Percentiles rank a stretch among this genome's conserved stretches.
These are phyloP conservation scores for Cantharellus cinnabarinus DNA, from an alignment of 768 basidiomycete genomes.

Conservation along the genomic window DNA sequence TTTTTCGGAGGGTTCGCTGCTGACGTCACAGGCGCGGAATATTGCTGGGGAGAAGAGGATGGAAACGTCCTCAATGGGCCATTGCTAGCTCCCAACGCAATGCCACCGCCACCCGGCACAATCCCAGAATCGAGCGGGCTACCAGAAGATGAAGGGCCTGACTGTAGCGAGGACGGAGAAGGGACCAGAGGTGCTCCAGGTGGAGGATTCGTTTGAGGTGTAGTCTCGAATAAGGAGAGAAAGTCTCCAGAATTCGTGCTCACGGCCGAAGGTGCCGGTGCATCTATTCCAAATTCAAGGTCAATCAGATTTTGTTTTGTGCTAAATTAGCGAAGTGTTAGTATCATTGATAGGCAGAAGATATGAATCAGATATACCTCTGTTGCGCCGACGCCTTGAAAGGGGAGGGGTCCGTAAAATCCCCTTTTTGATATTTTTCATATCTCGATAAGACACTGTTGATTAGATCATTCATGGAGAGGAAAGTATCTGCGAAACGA, in stretches of 20 bases:
- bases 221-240: too few species aligned
- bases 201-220: too few species aligned
- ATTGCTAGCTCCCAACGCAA: slow-evolving; percentile 4
- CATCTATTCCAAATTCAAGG: slow-evolving; percentile 8
- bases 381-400: slow-evolving; percentile 13
- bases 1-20: slow-evolving; percentile 2
- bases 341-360: too few species aligned
- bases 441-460: slow-evolving; percentile 81
- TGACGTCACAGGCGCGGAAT: slow-evolving; percentile 6
- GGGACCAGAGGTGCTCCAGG: not conserved
- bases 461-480: slow-evolving; percentile 95
- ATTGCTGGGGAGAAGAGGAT: slow-evolving; percentile 10
- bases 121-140: not conserved
- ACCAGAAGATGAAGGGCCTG: slow-evolving; percentile 1
- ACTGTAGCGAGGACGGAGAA: not conserved
- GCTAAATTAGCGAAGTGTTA: too few species aligned
- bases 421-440: slow-evolving; percentile 84
- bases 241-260: too few species aligned
- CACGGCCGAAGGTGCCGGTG: too few species aligned
- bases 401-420: slow-evolving; percentile 57
- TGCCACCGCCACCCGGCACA: not conserved
- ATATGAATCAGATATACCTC: slow-evolving; percentile 2
- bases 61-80: slow-evolving; percentile 12
- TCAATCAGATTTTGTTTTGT: slow-evolving; percentile 42
- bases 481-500: slow-evolving; percentile 53